Evolutionary conservation across 495 filamentous ascomycete species (phyloP).

Genomic region (Delitschia confertaspora): DNA sequence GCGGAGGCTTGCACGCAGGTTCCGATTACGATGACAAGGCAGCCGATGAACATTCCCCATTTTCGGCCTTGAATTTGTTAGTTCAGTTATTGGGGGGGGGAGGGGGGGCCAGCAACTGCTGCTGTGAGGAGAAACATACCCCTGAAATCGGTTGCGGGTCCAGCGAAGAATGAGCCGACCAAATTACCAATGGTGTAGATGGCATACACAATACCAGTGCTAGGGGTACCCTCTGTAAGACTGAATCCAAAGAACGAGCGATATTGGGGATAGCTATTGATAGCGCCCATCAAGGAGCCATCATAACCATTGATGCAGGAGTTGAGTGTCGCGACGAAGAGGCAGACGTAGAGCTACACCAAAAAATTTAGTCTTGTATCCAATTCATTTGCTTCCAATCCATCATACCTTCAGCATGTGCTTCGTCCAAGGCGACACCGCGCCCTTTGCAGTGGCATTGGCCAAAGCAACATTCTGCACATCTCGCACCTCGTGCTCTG

Average conservation of each 20-base stretch:
- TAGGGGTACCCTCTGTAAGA: constrained; percentile 34
- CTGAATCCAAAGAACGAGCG: constrained; percentile 37
- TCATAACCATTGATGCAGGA: constrained; percentile 46
- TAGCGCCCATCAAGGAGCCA: constrained; percentile 37
- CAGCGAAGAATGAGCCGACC: constrained; percentile 47
- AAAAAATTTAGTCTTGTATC: background rate
- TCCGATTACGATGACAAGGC: constrained; percentile 52
- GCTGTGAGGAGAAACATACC: constrained; percentile 18
- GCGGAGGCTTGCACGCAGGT: constrained; percentile 47
- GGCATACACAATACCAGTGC: constrained; percentile 46
- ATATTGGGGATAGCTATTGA: constrained; percentile 41
- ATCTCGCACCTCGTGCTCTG: constrained; percentile 16
- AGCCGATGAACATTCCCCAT: constrained; percentile 56
- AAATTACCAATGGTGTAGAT: constrained; percentile 54
- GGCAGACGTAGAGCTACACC: constrained; percentile 36
- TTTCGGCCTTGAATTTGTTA: constrained; percentile 40
- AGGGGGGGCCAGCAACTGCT: constrained; percentile 25
- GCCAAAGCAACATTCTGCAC: constrained; percentile 30
- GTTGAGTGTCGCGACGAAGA: constrained; percentile 40
- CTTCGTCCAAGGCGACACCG: constrained; percentile 22
- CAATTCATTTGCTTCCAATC: too few species aligned
- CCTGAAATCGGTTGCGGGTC: constrained; percentile 30
- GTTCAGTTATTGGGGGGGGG: background rate
- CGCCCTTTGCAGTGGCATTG: constrained; percentile 24
- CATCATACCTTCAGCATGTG: constrained; percentile 30